Conservation (phyloP, 768 basidiomycete genomes). For the Leccinum sublutescens region DNA sequence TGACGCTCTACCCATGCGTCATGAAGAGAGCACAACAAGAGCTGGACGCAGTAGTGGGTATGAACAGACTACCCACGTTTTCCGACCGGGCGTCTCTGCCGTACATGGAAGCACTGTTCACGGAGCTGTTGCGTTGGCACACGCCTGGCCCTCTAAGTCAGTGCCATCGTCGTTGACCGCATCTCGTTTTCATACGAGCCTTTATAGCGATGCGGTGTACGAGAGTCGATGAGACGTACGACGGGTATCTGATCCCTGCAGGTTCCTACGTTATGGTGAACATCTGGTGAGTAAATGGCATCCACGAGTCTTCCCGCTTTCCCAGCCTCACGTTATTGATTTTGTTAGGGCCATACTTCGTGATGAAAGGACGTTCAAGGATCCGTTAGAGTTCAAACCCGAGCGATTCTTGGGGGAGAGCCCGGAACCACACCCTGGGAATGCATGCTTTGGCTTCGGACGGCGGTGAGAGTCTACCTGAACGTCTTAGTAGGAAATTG, state of each 20-base stretch:
- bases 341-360: constrained; percentile 20
- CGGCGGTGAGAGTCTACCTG: too few species aligned
- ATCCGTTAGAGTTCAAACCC: constrained; percentile 22
- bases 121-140: constrained; percentile 29
- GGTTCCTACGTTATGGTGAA: constrained; percentile 18
- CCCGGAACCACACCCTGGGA: constrained; percentile 13
- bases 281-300: constrained; percentile 9
- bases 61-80: constrained; percentile 21
- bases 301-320: background rate
- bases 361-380: constrained; percentile 15
- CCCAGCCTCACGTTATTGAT: background rate
- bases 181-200: background rate
- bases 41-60: constrained; percentile 27
- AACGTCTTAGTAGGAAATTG: too few species aligned
- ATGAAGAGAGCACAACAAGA: constrained; percentile 28
- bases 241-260: constrained; percentile 23
- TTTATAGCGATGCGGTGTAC: constrained; percentile 11
- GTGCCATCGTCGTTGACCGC: background rate
- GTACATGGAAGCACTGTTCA: constrained; percentile 27
- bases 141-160: constrained; percentile 14
- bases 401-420: constrained; percentile 24
- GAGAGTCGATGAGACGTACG: constrained; percentile 15
- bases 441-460: too few species aligned
- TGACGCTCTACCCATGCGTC: constrained; percentile 27
- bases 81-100: constrained; percentile 25